These are phyloP conservation scores for Oehlia diaphana DNA, from an alignment of 192 early-diverging fungal genomes.

Conservation along the genomic window DNA sequence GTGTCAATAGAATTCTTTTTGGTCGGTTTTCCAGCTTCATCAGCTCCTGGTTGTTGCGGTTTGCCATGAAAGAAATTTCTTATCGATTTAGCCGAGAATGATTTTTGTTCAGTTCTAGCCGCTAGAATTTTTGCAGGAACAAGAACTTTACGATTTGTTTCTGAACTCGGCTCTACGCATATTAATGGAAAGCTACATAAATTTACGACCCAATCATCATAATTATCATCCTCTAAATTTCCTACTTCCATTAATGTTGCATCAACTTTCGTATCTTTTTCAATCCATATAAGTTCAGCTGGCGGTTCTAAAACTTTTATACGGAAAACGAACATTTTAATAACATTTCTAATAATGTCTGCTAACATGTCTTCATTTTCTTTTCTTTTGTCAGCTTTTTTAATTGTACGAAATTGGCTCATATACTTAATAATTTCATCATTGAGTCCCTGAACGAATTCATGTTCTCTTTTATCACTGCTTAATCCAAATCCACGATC, in stretches of 20 bases:
- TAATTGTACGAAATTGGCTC: neutral
- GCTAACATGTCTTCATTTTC: conserved; percentile 7
- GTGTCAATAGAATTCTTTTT: too few species aligned
- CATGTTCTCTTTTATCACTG: neutral
- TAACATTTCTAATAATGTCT: neutral
- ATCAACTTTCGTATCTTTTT: neutral
- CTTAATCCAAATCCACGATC: conserved; percentile 5
- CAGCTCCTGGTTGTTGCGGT: too few species aligned
- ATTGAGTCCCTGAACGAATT: neutral
- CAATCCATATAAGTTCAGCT: neutral
- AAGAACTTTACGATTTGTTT: neutral
- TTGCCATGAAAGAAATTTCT: neutral
- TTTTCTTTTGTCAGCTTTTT: neutral
- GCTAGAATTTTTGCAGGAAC: neutral
- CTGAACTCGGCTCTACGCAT: neutral
- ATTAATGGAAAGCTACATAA: conserved; percentile 1
- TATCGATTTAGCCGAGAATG: accelerated
- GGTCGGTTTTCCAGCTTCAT: too few species aligned
- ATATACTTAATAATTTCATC: neutral
- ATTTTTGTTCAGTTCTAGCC: neutral
- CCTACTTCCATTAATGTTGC: neutral
- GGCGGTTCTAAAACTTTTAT: conserved; percentile 1
- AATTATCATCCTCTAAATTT: neutral
- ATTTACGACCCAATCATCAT: neutral
- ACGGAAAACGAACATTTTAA: conserved; percentile 13